Evolutionary conservation across 176 grass and related monocot genomes (phyloP), one percentile per base, ranked within the genome.

Genomic region (Oryza longistaminata): DNA sequence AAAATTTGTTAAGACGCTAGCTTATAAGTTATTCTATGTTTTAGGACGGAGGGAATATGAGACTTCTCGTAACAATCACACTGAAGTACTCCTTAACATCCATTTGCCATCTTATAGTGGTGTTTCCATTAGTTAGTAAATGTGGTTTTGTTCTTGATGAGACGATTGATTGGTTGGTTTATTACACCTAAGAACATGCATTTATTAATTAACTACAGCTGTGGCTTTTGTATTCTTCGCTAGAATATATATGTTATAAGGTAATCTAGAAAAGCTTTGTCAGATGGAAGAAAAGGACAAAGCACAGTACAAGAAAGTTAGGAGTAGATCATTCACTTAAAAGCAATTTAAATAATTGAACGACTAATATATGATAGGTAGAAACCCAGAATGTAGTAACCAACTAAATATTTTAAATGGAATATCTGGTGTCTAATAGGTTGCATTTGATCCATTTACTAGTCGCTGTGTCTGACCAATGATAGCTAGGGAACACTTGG

Each of bases 401-500:
- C 45, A 66, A 22, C 27, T 40, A n/a, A 81, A 13, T 2, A 12
- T 82, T 62, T 29, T 7, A 26, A 26, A 61, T 2, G 55, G n/a
- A 42, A 13, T 70, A 71, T 19, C 1, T 71, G 31, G 19, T 73
- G 24, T 21, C 35, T 45, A 73, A 64, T 26, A 22, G 39, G 70
- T 49, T 65, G 55, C 17, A 50, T 83, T 19, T 75, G 58, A 66
- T 83, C 58, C 71, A 74, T 26, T 37, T 48, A 60, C 11, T 83
- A 44, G 25, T 25, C 55, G n/a, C 16, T 34, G 34, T 3, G 39
- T 74, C 22, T 34, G 46, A 53, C 68, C 60, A 29, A 71, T 74
- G 5, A 27, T 22, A 37, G 42, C 42, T 9, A 12, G 11, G 3
- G 40, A 42, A 44, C 21, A 42, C 69, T 73, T 73, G 9, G 5